Percentiles rank a stretch among this genome's conserved stretches.
These are phyloP conservation scores for Aspergillus felis DNA, from an alignment of 2,329 filamentous ascomycete species.

Conservation along the genomic window DNA sequence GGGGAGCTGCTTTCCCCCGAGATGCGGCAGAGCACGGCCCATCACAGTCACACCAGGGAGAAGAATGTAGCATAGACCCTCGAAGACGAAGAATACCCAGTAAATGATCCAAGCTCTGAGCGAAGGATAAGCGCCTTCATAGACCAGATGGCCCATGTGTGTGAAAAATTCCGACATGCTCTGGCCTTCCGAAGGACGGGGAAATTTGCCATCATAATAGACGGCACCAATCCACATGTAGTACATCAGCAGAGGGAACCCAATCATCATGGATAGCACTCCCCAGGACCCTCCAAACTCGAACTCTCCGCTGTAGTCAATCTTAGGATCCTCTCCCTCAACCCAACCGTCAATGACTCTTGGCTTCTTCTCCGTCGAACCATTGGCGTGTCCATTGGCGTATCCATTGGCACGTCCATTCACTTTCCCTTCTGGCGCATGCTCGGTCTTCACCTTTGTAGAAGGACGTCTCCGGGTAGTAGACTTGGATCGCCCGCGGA, in stretches of 20 bases:
- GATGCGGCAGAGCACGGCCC: slow-evolving; percentile 81
- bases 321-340: slow-evolving; percentile 39
- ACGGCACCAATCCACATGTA: slow-evolving; percentile 98
- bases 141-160: slow-evolving; percentile 69
- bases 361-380: slow-evolving; percentile 19
- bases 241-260: slow-evolving; percentile 94
- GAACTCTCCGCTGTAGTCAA: slow-evolving; percentile 50
- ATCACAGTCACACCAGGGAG: slow-evolving; percentile 84
- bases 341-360: slow-evolving; percentile 40
- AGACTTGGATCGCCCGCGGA: slow-evolving; percentile 18
- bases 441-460: slow-evolving; percentile 25
- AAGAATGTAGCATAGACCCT: slow-evolving; percentile 75
- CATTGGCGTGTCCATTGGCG: slow-evolving; percentile 16
- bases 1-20: slow-evolving; percentile 76
- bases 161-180: slow-evolving; percentile 65
- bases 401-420: slow-evolving; percentile 19
- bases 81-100: slow-evolving; percentile 86
- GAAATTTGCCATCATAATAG: slow-evolving; percentile 84
- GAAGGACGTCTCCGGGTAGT: slow-evolving; percentile 29
- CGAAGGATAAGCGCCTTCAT: slow-evolving; percentile 79
- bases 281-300: slow-evolving; percentile 91
- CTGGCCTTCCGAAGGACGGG: slow-evolving; percentile 62
- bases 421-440: slow-evolving; percentile 21
- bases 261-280: slow-evolving; percentile 78
- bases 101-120: slow-evolving; percentile 86